phyloP scores from a whole-genome alignment of 2,329 filamentous ascomycete genomes.

The Sclerotinia subarctica region DNA sequence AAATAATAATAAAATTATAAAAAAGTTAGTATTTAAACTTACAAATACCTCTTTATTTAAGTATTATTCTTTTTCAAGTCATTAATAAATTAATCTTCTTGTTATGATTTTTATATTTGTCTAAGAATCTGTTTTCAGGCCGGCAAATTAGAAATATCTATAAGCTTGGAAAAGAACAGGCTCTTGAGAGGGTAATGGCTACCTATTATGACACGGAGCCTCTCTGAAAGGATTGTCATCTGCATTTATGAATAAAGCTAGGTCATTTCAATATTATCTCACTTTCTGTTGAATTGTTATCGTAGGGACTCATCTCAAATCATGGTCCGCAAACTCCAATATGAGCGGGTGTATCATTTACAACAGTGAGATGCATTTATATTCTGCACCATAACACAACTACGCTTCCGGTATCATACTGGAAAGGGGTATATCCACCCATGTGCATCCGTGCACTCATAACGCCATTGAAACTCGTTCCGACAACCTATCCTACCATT shows the following conservation, averaged over 20 bases:
- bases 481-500: neutral
- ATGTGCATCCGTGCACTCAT: neutral
- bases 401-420: neutral
- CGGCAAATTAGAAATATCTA: no score
- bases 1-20: no score
- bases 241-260: no score
- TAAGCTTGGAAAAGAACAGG: no score
- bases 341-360: neutral
- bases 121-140: no score
- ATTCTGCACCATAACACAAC: neutral
- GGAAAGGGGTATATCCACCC: constrained; percentile 11
- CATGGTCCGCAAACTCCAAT: neutral
- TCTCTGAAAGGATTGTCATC: neutral
- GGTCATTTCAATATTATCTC: neutral
- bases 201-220: no score
- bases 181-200: no score
- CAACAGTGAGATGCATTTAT: neutral
- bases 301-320: neutral
- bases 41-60: no score
- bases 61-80: no score
- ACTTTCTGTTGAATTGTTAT: neutral
- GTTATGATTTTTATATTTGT: no score
- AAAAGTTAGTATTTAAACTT: no score
- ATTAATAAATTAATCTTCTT: no score
- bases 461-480: neutral